phyloP scores from a whole-genome alignment of 495 filamentous ascomycete species.

The Penicillium antarcticum region DNA sequence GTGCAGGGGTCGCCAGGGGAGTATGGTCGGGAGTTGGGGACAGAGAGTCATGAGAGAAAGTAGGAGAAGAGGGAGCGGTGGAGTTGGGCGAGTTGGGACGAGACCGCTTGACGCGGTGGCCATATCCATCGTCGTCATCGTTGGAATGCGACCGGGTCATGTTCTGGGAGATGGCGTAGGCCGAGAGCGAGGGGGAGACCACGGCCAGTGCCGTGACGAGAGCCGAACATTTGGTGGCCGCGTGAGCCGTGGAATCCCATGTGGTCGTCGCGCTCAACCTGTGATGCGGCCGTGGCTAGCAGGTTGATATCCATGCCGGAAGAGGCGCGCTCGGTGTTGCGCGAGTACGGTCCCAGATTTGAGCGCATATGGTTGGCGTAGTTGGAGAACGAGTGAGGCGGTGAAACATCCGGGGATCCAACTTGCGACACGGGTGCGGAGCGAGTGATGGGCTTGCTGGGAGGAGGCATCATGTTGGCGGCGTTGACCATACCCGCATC shows the following conservation, averaged over 20 bases:
- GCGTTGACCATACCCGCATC: constrained; percentile 49
- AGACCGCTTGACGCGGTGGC: constrained; percentile 78
- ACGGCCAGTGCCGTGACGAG: constrained; percentile 53
- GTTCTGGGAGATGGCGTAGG: constrained; percentile 72
- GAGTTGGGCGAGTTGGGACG: constrained; percentile 91
- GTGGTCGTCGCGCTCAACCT: constrained; percentile 78
- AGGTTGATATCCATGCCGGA: constrained; percentile 78
- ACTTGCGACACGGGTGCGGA: constrained; percentile 90
- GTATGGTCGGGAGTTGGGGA: constrained; percentile 98
- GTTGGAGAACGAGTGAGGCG: constrained; percentile 81
- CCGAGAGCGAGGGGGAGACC: constrained; percentile 76
- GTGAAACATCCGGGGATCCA: constrained; percentile 92
- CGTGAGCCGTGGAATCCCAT: constrained; percentile 36
- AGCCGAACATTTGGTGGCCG: constrained; percentile 49
- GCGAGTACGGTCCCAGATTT: constrained; percentile 62
- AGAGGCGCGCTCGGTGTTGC: constrained; percentile 44
- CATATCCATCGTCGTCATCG: constrained; percentile 75
- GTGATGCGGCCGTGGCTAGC: constrained; percentile 85
- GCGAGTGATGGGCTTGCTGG: constrained; percentile 65
- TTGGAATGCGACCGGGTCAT: constrained; percentile 93
- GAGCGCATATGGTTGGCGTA: constrained; percentile 66
- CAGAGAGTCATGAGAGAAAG: constrained; percentile 92
- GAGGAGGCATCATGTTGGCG: constrained; percentile 69
- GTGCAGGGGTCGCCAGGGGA: constrained; percentile 89
- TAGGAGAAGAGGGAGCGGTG: constrained; percentile 95